phyloP scores from a whole-genome alignment of 257 asterid genomes.

The Nicotiana otophora region DNA sequence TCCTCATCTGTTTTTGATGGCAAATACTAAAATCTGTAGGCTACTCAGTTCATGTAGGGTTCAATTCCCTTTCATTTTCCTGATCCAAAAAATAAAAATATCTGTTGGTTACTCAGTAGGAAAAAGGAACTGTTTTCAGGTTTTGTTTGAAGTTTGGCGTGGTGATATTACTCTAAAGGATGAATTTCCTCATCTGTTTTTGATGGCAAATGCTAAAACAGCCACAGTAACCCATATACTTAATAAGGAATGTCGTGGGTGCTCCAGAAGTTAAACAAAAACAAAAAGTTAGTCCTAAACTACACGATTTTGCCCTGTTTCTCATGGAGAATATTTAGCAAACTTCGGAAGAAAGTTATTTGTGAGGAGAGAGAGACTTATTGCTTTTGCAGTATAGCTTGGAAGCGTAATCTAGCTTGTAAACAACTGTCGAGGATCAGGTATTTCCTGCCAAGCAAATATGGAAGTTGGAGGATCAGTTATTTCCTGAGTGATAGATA shows the following conservation, averaged over 20 bases:
- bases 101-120: no score
- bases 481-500: no score
- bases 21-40: no score
- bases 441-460: no score
- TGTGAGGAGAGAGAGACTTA: not conserved
- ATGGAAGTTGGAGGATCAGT: no score
- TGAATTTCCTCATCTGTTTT: not conserved
- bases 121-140: not conserved
- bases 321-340: not conserved
- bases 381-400: not conserved
- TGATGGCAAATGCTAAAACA: not conserved
- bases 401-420: not conserved
- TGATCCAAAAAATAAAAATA: no score
- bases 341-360: not conserved
- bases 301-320: not conserved
- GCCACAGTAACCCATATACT: not conserved
- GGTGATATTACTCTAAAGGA: not conserved
- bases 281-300: not conserved
- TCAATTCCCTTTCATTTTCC: no score
- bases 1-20: no score
- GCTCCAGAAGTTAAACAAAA: not conserved
- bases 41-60: no score
- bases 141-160: not conserved
- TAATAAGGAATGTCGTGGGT: not conserved
- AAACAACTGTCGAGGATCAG: not conserved